Evolutionary conservation across 2,329 filamentous ascomycete genomes (phyloP).

Genomic region (Xylaria sp.): DNA sequence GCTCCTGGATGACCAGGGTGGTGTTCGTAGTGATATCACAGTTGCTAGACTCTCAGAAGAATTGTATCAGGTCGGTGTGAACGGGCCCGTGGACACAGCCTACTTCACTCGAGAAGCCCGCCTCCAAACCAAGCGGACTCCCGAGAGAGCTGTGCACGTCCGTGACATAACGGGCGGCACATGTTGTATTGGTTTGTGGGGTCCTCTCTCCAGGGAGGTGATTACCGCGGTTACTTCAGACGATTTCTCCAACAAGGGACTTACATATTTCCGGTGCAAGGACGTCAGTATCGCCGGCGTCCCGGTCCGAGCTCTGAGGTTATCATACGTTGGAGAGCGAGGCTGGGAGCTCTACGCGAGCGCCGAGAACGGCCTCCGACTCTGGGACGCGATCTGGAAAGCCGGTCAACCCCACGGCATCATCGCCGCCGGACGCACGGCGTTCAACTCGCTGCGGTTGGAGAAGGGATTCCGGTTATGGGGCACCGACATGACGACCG

Average conservation of each 20-base stretch:
- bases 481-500: slow-evolving; percentile 35
- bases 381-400: slow-evolving; percentile 36
- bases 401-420: slow-evolving; percentile 33
- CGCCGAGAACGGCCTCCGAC: slow-evolving; percentile 32
- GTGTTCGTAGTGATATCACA: slow-evolving; percentile 34
- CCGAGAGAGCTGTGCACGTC: slow-evolving; percentile 23
- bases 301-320: slow-evolving; percentile 29
- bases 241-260: slow-evolving; percentile 36
- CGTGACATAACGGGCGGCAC: slow-evolving; percentile 37
- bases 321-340: slow-evolving; percentile 34
- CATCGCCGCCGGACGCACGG: slow-evolving; percentile 32
- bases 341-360: slow-evolving; percentile 38
- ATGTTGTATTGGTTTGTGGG: slow-evolving; percentile 36
- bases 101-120: slow-evolving; percentile 37
- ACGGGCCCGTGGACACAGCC: slow-evolving; percentile 35
- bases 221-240: slow-evolving; percentile 24
- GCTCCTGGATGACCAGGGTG: slow-evolving; percentile 33
- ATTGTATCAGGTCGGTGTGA: slow-evolving; percentile 35
- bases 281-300: slow-evolving; percentile 34
- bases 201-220: slow-evolving; percentile 30
- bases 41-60: slow-evolving; percentile 32
- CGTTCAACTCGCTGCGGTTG: slow-evolving; percentile 35
- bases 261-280: slow-evolving; percentile 35
- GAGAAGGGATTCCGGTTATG: slow-evolving; percentile 36
- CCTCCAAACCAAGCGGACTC: slow-evolving; percentile 21